Percentiles rank a stretch among this genome's conserved stretches.
Evolutionary conservation across 345 rosid species (phyloP).

Genomic region (Leavenworthia alabamica): DNA sequence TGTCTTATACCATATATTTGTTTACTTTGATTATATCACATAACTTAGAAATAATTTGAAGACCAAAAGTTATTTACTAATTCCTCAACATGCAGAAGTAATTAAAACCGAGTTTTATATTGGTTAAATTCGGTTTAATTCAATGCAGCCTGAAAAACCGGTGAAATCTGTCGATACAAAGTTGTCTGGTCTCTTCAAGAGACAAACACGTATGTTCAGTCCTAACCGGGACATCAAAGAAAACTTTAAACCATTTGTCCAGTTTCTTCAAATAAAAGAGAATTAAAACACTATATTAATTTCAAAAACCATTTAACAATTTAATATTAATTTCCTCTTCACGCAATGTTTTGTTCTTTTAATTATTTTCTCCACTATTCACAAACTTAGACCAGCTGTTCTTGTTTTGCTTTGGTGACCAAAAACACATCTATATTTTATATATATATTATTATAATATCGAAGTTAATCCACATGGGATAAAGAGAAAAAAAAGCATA

Average conservation of each 20-base stretch:
- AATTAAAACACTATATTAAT: not conserved
- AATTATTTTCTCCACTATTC: slow-evolving; percentile 4
- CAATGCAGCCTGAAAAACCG: not conserved
- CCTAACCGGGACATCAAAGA: slow-evolving; percentile 1
- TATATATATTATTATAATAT: not conserved
- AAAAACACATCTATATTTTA: slow-evolving; percentile 5
- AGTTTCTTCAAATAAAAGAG: not conserved
- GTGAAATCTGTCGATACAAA: not conserved
- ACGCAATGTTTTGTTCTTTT: not conserved
- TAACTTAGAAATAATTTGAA: not conserved
- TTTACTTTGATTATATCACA: not conserved
- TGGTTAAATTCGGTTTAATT: not conserved
- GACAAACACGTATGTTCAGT: slow-evolving; percentile 15
- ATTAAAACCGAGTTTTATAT: not conserved
- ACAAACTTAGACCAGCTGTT: slow-evolving; percentile 32
- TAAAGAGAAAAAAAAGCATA: slow-evolving; percentile 18
- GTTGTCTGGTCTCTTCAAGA: slow-evolving; percentile 3
- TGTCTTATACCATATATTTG: not conserved
- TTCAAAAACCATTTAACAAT: too few species aligned
- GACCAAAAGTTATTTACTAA: not conserved
- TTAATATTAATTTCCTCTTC: not conserved
- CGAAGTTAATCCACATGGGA: slow-evolving; percentile 29
- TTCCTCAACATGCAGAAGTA: not conserved
- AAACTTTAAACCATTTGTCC: slow-evolving; percentile 20
- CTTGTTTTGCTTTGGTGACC: slow-evolving; percentile 22